Base-by-base conservation (phyloP, 108 stramenopile genomes). In the Cyclotella distinguenda region DNA sequence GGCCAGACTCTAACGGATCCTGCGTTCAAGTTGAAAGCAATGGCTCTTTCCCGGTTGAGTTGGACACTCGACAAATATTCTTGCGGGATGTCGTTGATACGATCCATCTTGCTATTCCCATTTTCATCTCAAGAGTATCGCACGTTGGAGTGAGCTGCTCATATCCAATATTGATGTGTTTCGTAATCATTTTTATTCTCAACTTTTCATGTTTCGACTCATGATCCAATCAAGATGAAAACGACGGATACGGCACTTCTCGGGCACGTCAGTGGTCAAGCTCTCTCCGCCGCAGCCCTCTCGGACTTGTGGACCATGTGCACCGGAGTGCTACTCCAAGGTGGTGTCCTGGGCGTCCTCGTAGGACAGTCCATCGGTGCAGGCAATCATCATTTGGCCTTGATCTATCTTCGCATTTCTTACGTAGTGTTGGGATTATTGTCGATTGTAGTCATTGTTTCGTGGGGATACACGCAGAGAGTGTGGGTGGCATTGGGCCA, bases 301-400 rank as follows among this genome's bases (percentile, higher is more conserved):
- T 81, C 84, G 9, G 93, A 94, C 34, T 62, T 83, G 0, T 83
- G 66, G 66, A 83, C 77, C 30, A 86, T 86, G 88, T 84, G 84
- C 40, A 70, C 80, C 10, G 76, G 65, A 54, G 86, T 94, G 1
- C 77, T 90, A 18, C 46, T 89, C 27, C 66, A 79, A 31, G 85
- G 80, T 28, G 22, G 82, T 15, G 50, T 80, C 19, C 46, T 83
- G 9, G 47, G 82, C 61, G 45, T 80, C 22, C 72, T 83, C 15
- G 78, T 79, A 12, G 75, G 71, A 1, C 78, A 79, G 43, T 58
- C 70, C 13, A 45, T 72, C 15, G 82, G 82, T 22, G 79, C 79
- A 7, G 58, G 61, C 30, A 80, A 83, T 52, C 52, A 50, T 21
- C 31, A 66, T 10, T 42, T 83, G 43, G 82, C 79, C 30, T 54